Evolutionary conservation across 495 filamentous ascomycete genomes (phyloP), one percentile per base, ranked within the genome.

Genomic region (Neurospora intermedia): DNA sequence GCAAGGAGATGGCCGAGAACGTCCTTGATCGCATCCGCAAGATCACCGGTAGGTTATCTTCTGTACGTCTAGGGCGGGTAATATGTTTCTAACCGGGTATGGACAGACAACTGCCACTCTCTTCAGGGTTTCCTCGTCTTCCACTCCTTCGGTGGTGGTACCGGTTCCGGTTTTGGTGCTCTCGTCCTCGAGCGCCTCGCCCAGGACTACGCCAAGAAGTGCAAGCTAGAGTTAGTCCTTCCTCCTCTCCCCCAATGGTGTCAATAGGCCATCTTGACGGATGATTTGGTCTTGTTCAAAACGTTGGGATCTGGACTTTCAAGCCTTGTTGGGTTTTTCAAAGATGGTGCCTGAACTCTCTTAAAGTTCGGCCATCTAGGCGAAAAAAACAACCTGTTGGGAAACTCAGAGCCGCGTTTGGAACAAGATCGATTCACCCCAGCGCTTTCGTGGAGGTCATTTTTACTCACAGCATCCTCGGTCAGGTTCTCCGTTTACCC

Each of bases 81-180:
- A 15, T 31, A n/a, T 41, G 13, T 41, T 11, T 71, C 79, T 82
- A 70, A 82, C 74, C n/a, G n/a, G 6, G 5, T 59, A 69, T 45
- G 38, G 45, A 73, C 74, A 94, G 93, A 97, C 83, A 96, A 96
- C 88, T 97, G 93, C 87, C 87, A 89, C 72, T 94, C 90, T 69
- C 92, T 97, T 20, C 93, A 97, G 84, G 93, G 93, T 70, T 97
- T 97, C 86, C 82, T 97, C 71, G 90, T 96, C 83, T 97, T 97
- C 89, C 93, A 96, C 86, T 96, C 93, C 70, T 97, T 96, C 78
- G 93, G 93, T 77, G 93, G 93, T 81, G 93, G 93, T 84, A 97
- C 93, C 74, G 93, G 93, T 70, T 97, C 93, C 74, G 93, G 93
- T 70, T 97, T 96, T 76, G 93, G 93, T 82, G 91, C 93, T 73